Evolutionary conservation across 2,329 filamentous ascomycete species (phyloP).

Genomic region (Bipolaris sorokiniana): DNA sequence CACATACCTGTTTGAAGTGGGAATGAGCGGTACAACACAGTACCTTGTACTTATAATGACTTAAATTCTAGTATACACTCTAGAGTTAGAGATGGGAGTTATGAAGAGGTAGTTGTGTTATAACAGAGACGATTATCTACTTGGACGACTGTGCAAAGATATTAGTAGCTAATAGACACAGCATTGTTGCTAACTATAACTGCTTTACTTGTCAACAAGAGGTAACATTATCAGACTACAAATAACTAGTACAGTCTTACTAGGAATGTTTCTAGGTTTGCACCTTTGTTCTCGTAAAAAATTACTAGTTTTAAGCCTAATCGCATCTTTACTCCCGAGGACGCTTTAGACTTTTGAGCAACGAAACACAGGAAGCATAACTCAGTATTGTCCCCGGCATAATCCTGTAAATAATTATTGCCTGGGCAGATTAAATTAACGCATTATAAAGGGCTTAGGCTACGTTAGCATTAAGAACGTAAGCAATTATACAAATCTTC

Average conservation of each 20-base stretch:
- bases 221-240: slow-evolving; percentile 19
- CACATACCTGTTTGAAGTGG: too few relatives aligned
- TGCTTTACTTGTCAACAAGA: slow-evolving; percentile 35
- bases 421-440: neutral
- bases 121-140: slow-evolving; percentile 14
- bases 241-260: slow-evolving; percentile 30
- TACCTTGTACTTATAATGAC: slow-evolving; percentile 26
- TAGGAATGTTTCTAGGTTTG: slow-evolving; percentile 43
- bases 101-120: slow-evolving; percentile 15
- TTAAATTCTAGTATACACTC: slow-evolving; percentile 32
- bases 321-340: slow-evolving; percentile 34
- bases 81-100: slow-evolving; percentile 36
- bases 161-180: slow-evolving; percentile 39
- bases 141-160: slow-evolving; percentile 24
- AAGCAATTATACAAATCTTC: slow-evolving; percentile 32
- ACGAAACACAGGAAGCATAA: slow-evolving; percentile 40
- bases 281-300: slow-evolving; percentile 43
- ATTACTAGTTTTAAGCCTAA: slow-evolving; percentile 37
- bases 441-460: slow-evolving; percentile 35
- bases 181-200: slow-evolving; percentile 36
- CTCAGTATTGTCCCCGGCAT: slow-evolving; percentile 41
- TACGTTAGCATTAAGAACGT: slow-evolving; percentile 37
- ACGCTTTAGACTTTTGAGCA: slow-evolving; percentile 37
- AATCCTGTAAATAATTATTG: neutral
- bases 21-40: slow-evolving; percentile 31